Conservation (phyloP, 108 stramenopile genomes). For the Epipyxis sp. region DNA sequence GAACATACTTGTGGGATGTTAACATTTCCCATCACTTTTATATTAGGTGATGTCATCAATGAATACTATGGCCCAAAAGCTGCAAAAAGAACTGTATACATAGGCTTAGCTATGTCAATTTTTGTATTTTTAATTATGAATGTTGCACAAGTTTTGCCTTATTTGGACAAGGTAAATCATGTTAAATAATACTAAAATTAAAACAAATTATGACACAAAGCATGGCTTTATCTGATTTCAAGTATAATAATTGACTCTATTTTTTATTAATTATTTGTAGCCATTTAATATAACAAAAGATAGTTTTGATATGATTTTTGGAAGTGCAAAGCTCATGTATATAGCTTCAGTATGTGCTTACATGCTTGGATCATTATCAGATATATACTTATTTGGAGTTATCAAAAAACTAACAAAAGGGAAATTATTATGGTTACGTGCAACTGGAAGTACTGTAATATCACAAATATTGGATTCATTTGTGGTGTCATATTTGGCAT, state of each 20-base stretch:
- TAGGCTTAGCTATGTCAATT: constrained; percentile 21
- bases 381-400: not conserved
- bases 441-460: constrained; percentile 19
- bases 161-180: not conserved
- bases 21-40: constrained; percentile 11
- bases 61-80: constrained; percentile 15
- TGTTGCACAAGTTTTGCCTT: constrained; percentile 5
- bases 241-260: no score
- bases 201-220: no score
- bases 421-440: not conserved
- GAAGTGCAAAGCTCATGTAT: constrained; percentile 23
- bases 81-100: constrained; percentile 3
- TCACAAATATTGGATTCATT: constrained; percentile 1
- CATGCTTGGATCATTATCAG: not conserved
- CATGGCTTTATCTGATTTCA: no score
- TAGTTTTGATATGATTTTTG: constrained; percentile 7
- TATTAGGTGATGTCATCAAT: constrained; percentile 9
- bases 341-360: constrained; percentile 1
- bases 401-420: constrained; percentile 7
- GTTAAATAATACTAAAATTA: no score
- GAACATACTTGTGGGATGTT: constrained; percentile 23
- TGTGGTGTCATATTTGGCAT: constrained; percentile 9
- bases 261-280: no score
- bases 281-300: not conserved
- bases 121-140: constrained; percentile 4